These are phyloP conservation scores for Kwoniella bestiolae DNA, from an alignment of 768 basidiomycete species.

Conservation along the genomic window DNA sequence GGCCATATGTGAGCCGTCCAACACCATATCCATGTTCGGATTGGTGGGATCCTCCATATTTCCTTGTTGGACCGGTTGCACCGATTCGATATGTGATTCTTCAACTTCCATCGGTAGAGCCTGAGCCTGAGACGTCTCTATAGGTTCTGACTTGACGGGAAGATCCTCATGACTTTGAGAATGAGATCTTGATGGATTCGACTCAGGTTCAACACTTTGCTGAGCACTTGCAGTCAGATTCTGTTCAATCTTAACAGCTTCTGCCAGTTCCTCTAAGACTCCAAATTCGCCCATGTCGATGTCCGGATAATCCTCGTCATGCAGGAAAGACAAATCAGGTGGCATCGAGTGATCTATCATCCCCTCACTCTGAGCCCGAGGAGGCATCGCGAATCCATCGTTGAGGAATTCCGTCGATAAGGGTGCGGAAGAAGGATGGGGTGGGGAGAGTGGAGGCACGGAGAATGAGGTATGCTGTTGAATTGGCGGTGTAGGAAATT, in stretches of 20 bases:
- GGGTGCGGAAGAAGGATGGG: slow-evolving; percentile 18
- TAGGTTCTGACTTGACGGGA: slow-evolving; percentile 18
- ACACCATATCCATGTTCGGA: neutral
- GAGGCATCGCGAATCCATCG: slow-evolving; percentile 9
- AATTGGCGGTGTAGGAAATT: slow-evolving; percentile 24
- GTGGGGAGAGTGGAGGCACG: slow-evolving; percentile 36
- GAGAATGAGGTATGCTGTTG: slow-evolving; percentile 15
- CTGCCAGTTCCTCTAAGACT: slow-evolving; percentile 21
- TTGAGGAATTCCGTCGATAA: slow-evolving; percentile 1
- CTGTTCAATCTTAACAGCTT: slow-evolving; percentile 24
- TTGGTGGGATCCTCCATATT: neutral
- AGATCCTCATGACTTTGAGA: neutral
- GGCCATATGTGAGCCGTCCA: neutral
- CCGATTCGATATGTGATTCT: neutral
- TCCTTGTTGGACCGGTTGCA: neutral
- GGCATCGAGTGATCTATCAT: slow-evolving; percentile 10
- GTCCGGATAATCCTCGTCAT: slow-evolving; percentile 10
- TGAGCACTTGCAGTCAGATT: slow-evolving; percentile 1
- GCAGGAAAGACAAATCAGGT: slow-evolving; percentile 16
- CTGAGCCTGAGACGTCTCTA: neutral
- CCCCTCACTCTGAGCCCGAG: slow-evolving; percentile 13
- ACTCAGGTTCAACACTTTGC: slow-evolving; percentile 16
- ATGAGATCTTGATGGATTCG: neutral
- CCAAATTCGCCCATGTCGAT: slow-evolving; percentile 22
- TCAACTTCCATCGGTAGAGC: neutral